Evolutionary conservation across 2,329 filamentous ascomycete species (phyloP), one percentile per base, ranked within the genome.

Genomic region (Ceratocystis destructans): DNA sequence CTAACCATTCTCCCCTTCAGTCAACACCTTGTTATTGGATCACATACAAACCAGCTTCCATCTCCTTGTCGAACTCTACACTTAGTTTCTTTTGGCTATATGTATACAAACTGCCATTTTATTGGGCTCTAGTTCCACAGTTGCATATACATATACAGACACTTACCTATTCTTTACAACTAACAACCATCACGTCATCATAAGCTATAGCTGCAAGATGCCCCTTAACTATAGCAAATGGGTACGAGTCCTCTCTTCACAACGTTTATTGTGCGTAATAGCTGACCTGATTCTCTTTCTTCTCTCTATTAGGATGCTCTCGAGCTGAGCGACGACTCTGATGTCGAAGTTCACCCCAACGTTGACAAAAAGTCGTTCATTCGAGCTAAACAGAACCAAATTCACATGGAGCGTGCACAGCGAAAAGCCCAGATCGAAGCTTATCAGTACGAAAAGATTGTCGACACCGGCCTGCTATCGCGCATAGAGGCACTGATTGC

Each of bases 301-400:
- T n/a, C 17, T 28, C 48, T 28, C 48, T 59, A 64, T 33, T 68
- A 89, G 87, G 89, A 97, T 75, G 87, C 88, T 68, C 84, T 99
- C 73, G 94, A 99, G 85, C 86, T 99, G 74, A 96, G 90, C 73
- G 94, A 99, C 77, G 94, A 99, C 77, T 96, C 91, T 64, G 94
- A 99, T 73, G 87, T 99, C 72, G 94, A 99, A 78, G 94, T 97
- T 64, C 94, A 99, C 77, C 94, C 94, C 68, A 99, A 99, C 75
- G 94, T 99, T 75, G 94, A 99, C 79, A 99, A 99, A 77, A 85
- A 88, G 64, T 97, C 93, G 69, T 99, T 99, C 77, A 99, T 99
- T 75, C 90, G 93, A 70, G 95, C 94, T 70, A 99, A 99, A 78
- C 94, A 97, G 79, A 88, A 87, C 72, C 92, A 99, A 78, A 99